Conservation (phyloP, 805 yeast genomes). For the Wickerhamiella sorbophila region DNA sequence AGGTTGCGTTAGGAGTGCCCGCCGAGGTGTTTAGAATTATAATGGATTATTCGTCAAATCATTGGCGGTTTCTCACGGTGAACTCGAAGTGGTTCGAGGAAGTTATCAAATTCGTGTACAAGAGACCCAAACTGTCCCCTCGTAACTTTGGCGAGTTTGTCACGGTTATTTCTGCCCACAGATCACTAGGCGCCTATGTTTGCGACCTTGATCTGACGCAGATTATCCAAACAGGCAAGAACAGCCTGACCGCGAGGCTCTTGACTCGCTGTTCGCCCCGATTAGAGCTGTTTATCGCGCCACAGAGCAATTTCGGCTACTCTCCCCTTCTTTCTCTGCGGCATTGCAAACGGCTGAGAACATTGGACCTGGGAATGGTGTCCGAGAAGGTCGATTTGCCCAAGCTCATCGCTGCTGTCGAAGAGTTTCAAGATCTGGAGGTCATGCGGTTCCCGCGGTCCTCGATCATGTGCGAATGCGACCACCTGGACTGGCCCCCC, state of each 20-base stretch:
- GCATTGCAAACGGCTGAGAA: slow-evolving; percentile 47
- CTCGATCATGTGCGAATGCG: slow-evolving; percentile 47
- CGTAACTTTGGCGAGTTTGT: slow-evolving; percentile 62
- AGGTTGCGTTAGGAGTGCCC: slow-evolving; percentile 26
- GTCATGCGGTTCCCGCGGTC: slow-evolving; percentile 80
- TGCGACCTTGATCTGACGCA: slow-evolving; percentile 55
- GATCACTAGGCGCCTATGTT: slow-evolving; percentile 43
- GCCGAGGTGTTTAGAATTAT: slow-evolving; percentile 36
- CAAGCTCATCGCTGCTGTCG: slow-evolving; percentile 64
- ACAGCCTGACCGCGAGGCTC: slow-evolving; percentile 73
- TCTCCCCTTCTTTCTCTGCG: slow-evolving; percentile 76
- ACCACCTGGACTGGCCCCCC: slow-evolving; percentile 64
- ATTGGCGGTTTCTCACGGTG: slow-evolving; percentile 38
- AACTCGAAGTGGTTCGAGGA: slow-evolving; percentile 45
- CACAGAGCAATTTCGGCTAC: slow-evolving; percentile 88
- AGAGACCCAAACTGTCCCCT: slow-evolving; percentile 46
- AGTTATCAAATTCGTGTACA: slow-evolving; percentile 52
- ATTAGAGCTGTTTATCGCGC: slow-evolving; percentile 64
- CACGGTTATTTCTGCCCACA: slow-evolving; percentile 38
- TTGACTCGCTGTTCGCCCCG: slow-evolving; percentile 59
- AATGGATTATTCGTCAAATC: slow-evolving; percentile 23
- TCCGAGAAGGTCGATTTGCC: slow-evolving; percentile 79
- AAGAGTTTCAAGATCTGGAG: slow-evolving; percentile 45
- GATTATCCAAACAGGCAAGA: slow-evolving; percentile 82
- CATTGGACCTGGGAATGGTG: slow-evolving; percentile 68